A percentile compares a stretch with the other conserved stretches of the same genome.
Conservation (phyloP, 2,329 filamentous ascomycete genomes). For the Lachnellula suecica region DNA sequence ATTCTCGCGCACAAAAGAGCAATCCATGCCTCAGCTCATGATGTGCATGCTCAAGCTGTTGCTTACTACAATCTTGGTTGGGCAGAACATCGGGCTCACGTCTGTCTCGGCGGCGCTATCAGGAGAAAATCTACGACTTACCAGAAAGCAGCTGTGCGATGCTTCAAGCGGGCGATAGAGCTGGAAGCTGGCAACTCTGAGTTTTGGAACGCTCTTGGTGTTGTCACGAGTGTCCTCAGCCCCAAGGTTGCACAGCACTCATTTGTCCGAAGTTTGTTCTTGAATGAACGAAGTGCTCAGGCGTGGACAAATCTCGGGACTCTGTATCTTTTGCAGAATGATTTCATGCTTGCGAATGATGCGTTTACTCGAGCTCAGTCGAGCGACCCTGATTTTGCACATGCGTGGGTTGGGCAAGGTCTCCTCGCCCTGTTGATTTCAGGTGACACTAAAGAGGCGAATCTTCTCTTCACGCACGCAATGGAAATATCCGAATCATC, state of each 20-base stretch:
- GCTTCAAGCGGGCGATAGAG: conserved; percentile 95
- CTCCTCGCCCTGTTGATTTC: conserved; percentile 71
- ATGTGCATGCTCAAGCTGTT: conserved; percentile 88
- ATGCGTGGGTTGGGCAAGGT: conserved; percentile 93
- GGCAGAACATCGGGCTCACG: conserved; percentile 82
- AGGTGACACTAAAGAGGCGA: conserved; percentile 74
- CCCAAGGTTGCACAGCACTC: conserved; percentile 89
- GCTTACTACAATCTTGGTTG: conserved; percentile 96
- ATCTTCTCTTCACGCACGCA: conserved; percentile 86
- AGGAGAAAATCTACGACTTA: conserved; percentile 64
- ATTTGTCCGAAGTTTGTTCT: conserved; percentile 85
- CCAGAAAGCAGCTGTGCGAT: conserved; percentile 77
- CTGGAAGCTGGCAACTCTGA: conserved; percentile 91
- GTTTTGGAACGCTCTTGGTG: conserved; percentile 95
- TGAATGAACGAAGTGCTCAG: conserved; percentile 83
- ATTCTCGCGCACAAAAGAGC: conserved; percentile 88
- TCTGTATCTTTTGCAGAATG: conserved; percentile 80
- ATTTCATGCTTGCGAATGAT: conserved; percentile 82
- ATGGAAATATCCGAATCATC: conserved; percentile 88
- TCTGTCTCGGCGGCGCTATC: conserved; percentile 54
- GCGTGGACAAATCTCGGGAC: conserved; percentile 91
- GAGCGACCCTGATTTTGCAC: conserved; percentile 87
- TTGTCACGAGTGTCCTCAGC: conserved; percentile 83
- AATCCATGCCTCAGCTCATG: conserved; percentile 68
- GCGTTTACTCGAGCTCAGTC: conserved; percentile 90